phyloP scores from a whole-genome alignment of 2,329 filamentous ascomycete species.

The Pseudocercospora ulei region DNA sequence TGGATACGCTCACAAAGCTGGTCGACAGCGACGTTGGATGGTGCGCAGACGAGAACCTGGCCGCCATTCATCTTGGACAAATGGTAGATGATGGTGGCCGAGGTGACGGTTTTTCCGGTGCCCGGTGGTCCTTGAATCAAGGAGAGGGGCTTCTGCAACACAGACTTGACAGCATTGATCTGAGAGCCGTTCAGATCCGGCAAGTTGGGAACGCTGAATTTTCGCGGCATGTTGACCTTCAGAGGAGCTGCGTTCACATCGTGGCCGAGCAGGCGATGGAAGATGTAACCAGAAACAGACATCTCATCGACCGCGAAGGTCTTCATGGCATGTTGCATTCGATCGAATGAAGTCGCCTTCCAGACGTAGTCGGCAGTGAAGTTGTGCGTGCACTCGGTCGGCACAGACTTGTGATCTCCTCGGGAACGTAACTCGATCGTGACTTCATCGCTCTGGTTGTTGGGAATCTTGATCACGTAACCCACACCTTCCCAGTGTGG shows the following conservation, averaged over 20 bases:
- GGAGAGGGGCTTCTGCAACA: constrained; percentile 84
- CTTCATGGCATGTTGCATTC: constrained; percentile 99
- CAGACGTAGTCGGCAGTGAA: constrained; percentile 98
- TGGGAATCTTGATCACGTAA: constrained; percentile 98
- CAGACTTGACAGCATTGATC: constrained; percentile 90
- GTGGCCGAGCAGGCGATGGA: constrained; percentile 89
- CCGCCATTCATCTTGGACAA: constrained; percentile 89
- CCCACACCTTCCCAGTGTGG: constrained; percentile 93
- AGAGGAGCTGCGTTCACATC: constrained; percentile 89
- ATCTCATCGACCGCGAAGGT: constrained; percentile 96
- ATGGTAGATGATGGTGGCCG: constrained; percentile 96
- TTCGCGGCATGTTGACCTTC: constrained; percentile 91
- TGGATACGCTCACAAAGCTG: constrained; percentile 97
- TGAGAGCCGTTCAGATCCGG: constrained; percentile 93
- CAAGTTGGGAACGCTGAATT: constrained; percentile 88
- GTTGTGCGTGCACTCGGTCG: constrained; percentile 91
- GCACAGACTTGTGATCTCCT: constrained; percentile 90
- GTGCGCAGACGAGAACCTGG: constrained; percentile 90
- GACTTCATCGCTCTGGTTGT: constrained; percentile 97
- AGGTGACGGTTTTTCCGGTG: constrained; percentile 97
- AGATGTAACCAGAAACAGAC: constrained; percentile 97
- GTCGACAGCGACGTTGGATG: constrained; percentile 96
- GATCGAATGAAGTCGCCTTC: constrained; percentile 98
- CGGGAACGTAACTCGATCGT: constrained; percentile 89
- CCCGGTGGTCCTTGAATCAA: constrained; percentile 94